Percentiles rank a stretch among this genome's conserved stretches.
These are phyloP conservation scores for Emergomyces africanus DNA, from an alignment of 2,329 filamentous ascomycete species.

Conservation along the genomic window DNA sequence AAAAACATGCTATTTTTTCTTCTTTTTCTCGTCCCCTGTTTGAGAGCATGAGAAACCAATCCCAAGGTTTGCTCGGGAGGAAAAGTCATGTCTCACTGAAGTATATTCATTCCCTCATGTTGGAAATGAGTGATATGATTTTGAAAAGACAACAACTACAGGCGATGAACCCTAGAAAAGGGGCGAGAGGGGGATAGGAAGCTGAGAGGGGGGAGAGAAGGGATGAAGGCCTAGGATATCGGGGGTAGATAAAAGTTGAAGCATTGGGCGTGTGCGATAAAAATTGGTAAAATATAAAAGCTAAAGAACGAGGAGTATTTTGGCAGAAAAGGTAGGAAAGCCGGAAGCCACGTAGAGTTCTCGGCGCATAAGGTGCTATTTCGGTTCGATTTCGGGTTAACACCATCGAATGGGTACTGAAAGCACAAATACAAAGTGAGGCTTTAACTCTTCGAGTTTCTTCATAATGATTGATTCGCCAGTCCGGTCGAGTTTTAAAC, in stretches of 20 bases:
- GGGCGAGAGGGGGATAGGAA: neutral
- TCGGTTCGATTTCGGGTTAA: neutral
- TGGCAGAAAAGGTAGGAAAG: neutral
- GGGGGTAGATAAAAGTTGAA: neutral
- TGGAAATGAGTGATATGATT: neutral
- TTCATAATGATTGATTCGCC: neutral
- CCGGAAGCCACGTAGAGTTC: neutral
- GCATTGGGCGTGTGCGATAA: neutral
- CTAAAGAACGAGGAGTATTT: too few relatives aligned
- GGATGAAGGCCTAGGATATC: neutral
- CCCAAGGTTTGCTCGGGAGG: conserved; percentile 25
- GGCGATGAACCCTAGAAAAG: neutral
- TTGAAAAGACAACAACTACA: neutral
- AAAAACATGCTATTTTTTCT: neutral
- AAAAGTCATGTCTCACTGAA: conserved; percentile 34
- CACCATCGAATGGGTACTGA: neutral
- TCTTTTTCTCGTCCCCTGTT: conserved; percentile 1
- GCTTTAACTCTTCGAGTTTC: neutral
- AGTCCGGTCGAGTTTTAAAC: neutral
- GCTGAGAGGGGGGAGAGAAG: neutral
- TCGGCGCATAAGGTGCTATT: neutral
- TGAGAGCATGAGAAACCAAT: conserved; percentile 31
- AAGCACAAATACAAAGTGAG: neutral
- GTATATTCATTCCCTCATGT: conserved; percentile 11
- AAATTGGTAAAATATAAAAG: neutral